phyloP scores from a whole-genome alignment of 2,329 filamentous ascomycete genomes.

The Diaporthe velutina region DNA sequence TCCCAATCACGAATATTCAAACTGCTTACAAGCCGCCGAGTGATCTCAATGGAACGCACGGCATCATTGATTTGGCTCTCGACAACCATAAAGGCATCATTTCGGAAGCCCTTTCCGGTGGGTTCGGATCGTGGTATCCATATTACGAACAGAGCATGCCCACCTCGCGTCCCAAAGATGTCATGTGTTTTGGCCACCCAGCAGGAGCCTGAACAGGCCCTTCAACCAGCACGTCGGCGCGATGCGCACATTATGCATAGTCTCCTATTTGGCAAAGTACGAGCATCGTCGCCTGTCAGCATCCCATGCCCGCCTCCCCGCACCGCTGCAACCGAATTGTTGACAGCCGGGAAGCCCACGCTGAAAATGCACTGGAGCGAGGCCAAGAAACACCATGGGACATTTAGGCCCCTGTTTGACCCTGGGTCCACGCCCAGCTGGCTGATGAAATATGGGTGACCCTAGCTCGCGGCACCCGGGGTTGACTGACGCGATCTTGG shows the following conservation, averaged over 20 bases:
- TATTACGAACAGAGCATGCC: background rate
- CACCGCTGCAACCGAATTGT: background rate
- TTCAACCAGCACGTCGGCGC: background rate
- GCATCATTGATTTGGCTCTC: background rate
- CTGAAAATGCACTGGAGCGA: background rate
- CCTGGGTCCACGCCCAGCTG: background rate
- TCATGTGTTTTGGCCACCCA: background rate
- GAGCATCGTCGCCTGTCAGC: background rate
- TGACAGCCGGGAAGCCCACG: background rate
- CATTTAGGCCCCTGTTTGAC: background rate
- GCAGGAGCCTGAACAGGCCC: background rate
- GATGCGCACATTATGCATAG: background rate
- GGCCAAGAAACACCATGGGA: background rate
- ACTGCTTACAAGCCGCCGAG: background rate
- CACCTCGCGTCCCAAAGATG: background rate
- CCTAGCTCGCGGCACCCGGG: conserved; percentile 7
- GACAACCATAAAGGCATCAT: background rate
- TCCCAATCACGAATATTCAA: background rate
- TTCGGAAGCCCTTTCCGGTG: conserved; percentile 2
- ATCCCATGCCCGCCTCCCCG: background rate
- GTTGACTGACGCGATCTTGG: conserved; percentile 23
- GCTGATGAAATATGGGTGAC: conserved; percentile 8
- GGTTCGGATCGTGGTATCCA: background rate
- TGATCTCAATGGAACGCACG: background rate
- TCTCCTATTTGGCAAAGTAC: background rate